Evolutionary conservation across 2,329 filamentous ascomycete genomes (phyloP).

Genomic region (Pyricularia pennisetigena): DNA sequence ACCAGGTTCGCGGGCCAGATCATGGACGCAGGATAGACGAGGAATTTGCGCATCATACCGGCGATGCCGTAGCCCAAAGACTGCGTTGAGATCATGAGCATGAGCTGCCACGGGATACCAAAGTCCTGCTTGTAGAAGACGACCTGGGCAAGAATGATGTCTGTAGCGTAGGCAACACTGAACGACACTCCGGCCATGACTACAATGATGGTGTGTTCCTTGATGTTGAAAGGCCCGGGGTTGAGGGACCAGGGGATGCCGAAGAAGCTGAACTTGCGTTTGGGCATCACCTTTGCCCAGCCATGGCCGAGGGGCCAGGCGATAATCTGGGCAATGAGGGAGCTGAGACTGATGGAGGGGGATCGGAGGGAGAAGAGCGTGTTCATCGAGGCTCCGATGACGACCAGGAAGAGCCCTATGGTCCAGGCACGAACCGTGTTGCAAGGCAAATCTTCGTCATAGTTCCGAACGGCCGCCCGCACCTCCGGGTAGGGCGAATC

Average conservation of each 20-base stretch:
- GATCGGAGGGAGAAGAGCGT: slow-evolving; percentile 53
- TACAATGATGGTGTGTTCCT: slow-evolving; percentile 59
- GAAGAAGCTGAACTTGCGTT: slow-evolving; percentile 37
- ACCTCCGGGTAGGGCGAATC: slow-evolving; percentile 60
- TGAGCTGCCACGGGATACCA: slow-evolving; percentile 54
- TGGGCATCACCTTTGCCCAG: slow-evolving; percentile 48
- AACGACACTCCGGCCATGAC: slow-evolving; percentile 66
- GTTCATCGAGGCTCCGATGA: slow-evolving; percentile 50
- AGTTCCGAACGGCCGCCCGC: slow-evolving; percentile 52
- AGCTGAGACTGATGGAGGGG: slow-evolving; percentile 49
- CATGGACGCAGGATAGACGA: slow-evolving; percentile 60
- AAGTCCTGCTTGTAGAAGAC: slow-evolving; percentile 65
- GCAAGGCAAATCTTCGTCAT: slow-evolving; percentile 54
- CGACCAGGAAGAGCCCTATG: slow-evolving; percentile 47
- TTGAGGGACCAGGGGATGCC: slow-evolving; percentile 50
- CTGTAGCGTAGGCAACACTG: slow-evolving; percentile 61
- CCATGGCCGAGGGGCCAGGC: slow-evolving; percentile 53
- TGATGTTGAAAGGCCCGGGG: slow-evolving; percentile 60
- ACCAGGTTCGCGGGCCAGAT: slow-evolving; percentile 65
- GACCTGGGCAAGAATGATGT: slow-evolving; percentile 61
- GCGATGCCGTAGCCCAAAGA: slow-evolving; percentile 61
- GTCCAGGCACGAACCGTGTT: slow-evolving; percentile 58
- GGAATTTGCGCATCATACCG: slow-evolving; percentile 54
- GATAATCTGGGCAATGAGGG: slow-evolving; percentile 53
- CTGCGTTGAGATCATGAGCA: slow-evolving; percentile 59